phyloP scores from a whole-genome alignment of 202 grass and related monocot species.

The Schoenoplectus triqueter region DNA sequence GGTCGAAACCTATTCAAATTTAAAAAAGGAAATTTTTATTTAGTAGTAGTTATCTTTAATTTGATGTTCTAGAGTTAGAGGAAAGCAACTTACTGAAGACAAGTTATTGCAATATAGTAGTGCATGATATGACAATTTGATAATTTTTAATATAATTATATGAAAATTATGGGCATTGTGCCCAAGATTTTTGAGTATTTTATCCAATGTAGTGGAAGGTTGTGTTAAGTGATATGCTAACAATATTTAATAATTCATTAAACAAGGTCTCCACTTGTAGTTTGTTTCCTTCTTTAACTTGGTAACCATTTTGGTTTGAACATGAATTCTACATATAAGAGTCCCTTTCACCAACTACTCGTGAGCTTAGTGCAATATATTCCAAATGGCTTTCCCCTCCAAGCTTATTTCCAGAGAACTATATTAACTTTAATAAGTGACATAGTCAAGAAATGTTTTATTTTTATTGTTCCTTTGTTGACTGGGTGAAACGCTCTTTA shows the following conservation, averaged over 20 bases:
- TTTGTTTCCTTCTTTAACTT: conserved; percentile 1
- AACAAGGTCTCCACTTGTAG: conserved; percentile 5
- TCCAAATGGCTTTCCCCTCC: neutral
- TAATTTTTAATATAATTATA: neutral
- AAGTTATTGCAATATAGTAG: conserved; percentile 2
- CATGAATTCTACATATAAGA: conserved; percentile 4
- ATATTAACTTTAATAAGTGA: neutral
- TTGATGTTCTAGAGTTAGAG: conserved; percentile 3
- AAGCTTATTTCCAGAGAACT: conserved; percentile 16
- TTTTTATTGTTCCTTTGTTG: neutral
- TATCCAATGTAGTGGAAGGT: neutral
- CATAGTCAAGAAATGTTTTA: neutral
- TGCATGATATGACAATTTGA: conserved; percentile 5
- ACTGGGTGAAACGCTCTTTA: neutral
- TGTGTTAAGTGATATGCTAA: neutral
- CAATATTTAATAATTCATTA: neutral
- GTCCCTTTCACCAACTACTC: conserved; percentile 12
- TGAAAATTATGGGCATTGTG: neutral
- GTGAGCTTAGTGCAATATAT: neutral
- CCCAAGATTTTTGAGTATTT: neutral
- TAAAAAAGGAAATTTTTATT: neutral
- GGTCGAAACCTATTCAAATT: conserved; percentile 70
- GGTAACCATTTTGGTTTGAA: conserved; percentile 20
- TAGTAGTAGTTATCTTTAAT: conserved; percentile 10
- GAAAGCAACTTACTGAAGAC: conserved; percentile 12